Evolutionary conservation across 768 basidiomycete species (phyloP), one percentile per base, ranked within the genome.

Genomic region (Chalciporus sphaerocephalus): DNA sequence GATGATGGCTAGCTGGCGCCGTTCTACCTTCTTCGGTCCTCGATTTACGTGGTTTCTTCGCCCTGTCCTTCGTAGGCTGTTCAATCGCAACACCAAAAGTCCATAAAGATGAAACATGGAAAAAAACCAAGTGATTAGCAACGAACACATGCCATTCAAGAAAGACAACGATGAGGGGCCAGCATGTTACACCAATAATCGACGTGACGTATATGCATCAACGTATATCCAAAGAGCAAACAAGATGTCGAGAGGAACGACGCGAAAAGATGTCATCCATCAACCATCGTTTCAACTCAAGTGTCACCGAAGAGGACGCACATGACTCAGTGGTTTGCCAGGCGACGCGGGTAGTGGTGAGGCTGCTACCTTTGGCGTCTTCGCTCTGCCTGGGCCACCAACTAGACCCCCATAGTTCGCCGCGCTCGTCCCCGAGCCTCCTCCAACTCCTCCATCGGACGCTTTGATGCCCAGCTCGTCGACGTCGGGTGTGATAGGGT

Each of bases 221-320:
- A 32, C 30, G n/a, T 15, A 32, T 32, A n/a, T 32, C 15, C 30
- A n/a, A 32, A 48, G 36, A 48, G 44, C 42, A 50, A 46, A 21
- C 41, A 40, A 46, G 28, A 37, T 17, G n/a, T 36, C 44, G 47
- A 45, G 21, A 45, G 36, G 50, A 52, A 46, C 32, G 38, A 50
- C 51, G 47, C 30, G 40, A 38, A 51, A 47, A 47, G 52, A 24
- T 27, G 34, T 46, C 23, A 55, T 49, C 57, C 57, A 59, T 68
- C 64, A 69, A 81, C 74, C 71, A 75, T 66, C 62, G 46, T 66
- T 73, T 69, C 62, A 59, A 53, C 66, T 64, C 60, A 65, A 32
- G 61, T 79, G 67, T 71, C 72, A 80, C 81, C 83, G 73, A 74
- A 81, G 79, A 74, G 78, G 77, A 89, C 87, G 85, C 80, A 91